Conservation (phyloP, 2,329 filamentous ascomycete genomes). For the Hypoxylon sp. region DNA sequence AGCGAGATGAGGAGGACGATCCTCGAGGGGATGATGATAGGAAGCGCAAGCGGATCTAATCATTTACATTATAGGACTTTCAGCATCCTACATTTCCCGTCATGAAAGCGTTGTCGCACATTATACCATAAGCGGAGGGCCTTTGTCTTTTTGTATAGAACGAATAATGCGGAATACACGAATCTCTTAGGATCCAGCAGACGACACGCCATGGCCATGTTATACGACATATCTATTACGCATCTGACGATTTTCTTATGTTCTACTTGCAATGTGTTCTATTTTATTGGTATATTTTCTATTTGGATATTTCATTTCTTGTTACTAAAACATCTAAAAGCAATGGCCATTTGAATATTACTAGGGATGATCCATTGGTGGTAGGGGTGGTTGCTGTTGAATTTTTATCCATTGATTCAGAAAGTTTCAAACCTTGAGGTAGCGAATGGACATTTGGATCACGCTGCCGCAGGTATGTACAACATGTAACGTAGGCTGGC, state of each 20-base stretch:
- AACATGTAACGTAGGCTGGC: slow-evolving; percentile 33
- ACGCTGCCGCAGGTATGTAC: slow-evolving; percentile 33
- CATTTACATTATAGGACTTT: slow-evolving; percentile 24
- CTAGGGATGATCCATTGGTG: slow-evolving; percentile 14
- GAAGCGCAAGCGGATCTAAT: slow-evolving; percentile 74
- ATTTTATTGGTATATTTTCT: slow-evolving; percentile 32
- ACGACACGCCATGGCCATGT: slow-evolving; percentile 42
- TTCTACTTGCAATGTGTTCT: slow-evolving; percentile 25
- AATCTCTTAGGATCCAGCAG: slow-evolving; percentile 44
- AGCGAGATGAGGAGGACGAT: slow-evolving; percentile 70
- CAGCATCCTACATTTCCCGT: slow-evolving; percentile 33
- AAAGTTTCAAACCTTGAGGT: slow-evolving; percentile 20
- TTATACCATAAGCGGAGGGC: slow-evolving; percentile 45
- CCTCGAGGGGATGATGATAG: slow-evolving; percentile 70
- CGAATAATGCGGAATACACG: slow-evolving; percentile 46
- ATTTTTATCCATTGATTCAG: slow-evolving; percentile 24
- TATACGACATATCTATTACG: slow-evolving; percentile 40
- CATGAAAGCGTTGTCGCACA: slow-evolving; percentile 42
- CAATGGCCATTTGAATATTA: slow-evolving; percentile 31
- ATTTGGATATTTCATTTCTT: slow-evolving; percentile 33
- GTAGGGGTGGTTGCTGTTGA: slow-evolving; percentile 4
- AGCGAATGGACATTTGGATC: slow-evolving; percentile 16
- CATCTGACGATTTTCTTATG: slow-evolving; percentile 41
- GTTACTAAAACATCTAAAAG: slow-evolving; percentile 42
- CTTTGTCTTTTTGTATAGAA: slow-evolving; percentile 45